These are phyloP conservation scores for Pyricularia sp. DNA, from an alignment of 2,329 filamentous ascomycete genomes.

Conservation along the genomic window DNA sequence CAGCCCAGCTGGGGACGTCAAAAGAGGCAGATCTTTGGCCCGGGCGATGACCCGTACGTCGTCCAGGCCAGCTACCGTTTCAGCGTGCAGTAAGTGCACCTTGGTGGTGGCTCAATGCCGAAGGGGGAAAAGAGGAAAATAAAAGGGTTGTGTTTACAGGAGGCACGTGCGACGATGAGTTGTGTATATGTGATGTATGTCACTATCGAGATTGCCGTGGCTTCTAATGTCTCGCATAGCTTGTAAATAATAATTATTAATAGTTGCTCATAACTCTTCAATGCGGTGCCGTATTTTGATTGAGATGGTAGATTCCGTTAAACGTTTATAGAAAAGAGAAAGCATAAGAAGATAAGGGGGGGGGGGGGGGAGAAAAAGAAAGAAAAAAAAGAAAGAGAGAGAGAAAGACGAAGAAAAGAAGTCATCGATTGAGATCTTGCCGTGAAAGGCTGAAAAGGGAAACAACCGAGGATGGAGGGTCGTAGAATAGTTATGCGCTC, in stretches of 20 bases:
- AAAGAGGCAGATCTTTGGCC: conserved; percentile 48
- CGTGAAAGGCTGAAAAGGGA: no score
- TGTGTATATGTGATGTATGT: neutral
- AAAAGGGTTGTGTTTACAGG: neutral
- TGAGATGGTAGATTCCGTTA: neutral
- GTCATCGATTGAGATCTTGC: no score
- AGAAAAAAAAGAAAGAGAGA: no score
- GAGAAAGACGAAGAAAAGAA: no score
- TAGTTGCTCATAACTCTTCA: neutral
- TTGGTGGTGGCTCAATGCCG: neutral
- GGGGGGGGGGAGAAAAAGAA: no score
- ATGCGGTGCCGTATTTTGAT: neutral
- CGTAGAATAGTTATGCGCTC: no score
- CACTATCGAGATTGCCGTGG: neutral
- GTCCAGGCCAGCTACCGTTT: conserved; percentile 54
- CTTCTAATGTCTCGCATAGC: neutral
- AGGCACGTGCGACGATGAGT: neutral
- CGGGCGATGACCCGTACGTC: conserved; percentile 51
- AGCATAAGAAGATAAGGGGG: no score
- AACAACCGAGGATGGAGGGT: no score
- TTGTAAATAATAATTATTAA: conserved; percentile 1
- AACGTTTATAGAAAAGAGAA: no score
- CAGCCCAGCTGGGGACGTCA: conserved; percentile 75
- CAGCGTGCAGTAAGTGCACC: conserved; percentile 18
- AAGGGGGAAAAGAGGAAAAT: no score